Base-by-base conservation (phyloP, 345 rosid species). In the Bruguiera parviflora region DNA sequence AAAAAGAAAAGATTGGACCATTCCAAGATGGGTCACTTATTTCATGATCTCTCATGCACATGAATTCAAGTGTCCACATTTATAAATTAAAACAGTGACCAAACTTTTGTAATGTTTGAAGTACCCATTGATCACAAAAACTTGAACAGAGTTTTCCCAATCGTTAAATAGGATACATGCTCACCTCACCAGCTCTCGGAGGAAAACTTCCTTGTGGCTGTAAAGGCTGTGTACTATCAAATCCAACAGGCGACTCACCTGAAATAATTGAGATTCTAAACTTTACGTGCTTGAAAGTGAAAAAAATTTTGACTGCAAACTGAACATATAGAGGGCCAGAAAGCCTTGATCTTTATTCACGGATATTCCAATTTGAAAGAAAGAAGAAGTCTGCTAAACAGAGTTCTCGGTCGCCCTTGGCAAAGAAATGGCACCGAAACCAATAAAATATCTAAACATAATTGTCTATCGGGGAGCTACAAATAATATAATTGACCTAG, bases 101-200 rank as follows among this genome's bases (percentile, higher is more conserved):
- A 13, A 43, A 43, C 0, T 43, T 43, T 43, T 43, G 19, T 11
- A 43, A 3, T 43, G 49, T 43, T 13, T 43, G 13, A 43, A 43
- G 49, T 0, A 13, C 18, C 19, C 19, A 43, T 3, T 39, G 16
- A 39, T 39, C 47, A 11, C 43, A 37, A 37, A 37, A 37, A 2
- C 47, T 39, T 2, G 3, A 39, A 11, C 16, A 39, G 16, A 25
- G 39, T 2, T 3, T 43, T 2, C 2, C 5, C 18, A 27, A 21
- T 11, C 9, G 10, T 24, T 24, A 65, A 10, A 25, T 5, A 65
- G 5, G 20, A 6, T 2, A 21, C 33, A 62, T 22, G 39, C 88
- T 86, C 68, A 92, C 98, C 99, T 95, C 46, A 95, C 98, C 72
- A 95, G 90, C 77, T 95, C 98, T 67, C 99, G 81, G 63, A 95